These are phyloP conservation scores for Artemisia tridentata DNA, from an alignment of 129 eudicot species.

Conservation along the genomic window DNA sequence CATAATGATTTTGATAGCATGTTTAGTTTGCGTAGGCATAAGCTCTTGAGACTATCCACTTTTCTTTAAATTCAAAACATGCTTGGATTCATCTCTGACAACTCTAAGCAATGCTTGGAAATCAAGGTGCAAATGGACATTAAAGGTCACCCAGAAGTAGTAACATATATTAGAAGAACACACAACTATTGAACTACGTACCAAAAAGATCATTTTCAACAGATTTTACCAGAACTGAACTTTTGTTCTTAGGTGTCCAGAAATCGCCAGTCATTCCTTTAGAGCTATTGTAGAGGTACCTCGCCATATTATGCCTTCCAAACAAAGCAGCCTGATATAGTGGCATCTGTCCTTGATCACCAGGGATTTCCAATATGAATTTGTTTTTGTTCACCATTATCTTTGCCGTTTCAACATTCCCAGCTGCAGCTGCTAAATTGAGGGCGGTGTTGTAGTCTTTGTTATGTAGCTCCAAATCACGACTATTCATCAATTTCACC, in stretches of 20 bases:
- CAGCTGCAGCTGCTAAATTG: conserved; percentile 37
- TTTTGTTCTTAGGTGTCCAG: conserved; percentile 17
- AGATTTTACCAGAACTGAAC: conserved; percentile 17
- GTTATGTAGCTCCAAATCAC: background rate
- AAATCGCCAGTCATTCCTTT: background rate
- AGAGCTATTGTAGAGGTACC: conserved; percentile 20
- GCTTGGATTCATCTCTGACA: no score
- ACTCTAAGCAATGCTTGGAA: no score
- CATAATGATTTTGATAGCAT: no score
- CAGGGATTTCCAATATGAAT: conserved; percentile 20
- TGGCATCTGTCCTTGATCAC: conserved; percentile 2
- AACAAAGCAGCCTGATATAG: background rate
- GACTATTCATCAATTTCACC: background rate
- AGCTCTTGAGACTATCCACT: no score
- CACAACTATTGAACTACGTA: conserved; percentile 6
- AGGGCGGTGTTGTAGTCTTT: conserved; percentile 26
- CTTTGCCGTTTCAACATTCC: conserved; percentile 20
- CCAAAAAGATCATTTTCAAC: conserved; percentile 28
- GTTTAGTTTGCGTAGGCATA: no score
- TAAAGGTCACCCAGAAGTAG: no score
- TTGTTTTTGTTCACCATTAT: no score
- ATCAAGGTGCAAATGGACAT: no score
- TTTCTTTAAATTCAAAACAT: no score
- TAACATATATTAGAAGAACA: no score
- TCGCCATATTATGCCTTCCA: conserved; percentile 28